Evolutionary conservation across 305 asterid genomes (phyloP).

Genomic region (Solanum hybrid): DNA sequence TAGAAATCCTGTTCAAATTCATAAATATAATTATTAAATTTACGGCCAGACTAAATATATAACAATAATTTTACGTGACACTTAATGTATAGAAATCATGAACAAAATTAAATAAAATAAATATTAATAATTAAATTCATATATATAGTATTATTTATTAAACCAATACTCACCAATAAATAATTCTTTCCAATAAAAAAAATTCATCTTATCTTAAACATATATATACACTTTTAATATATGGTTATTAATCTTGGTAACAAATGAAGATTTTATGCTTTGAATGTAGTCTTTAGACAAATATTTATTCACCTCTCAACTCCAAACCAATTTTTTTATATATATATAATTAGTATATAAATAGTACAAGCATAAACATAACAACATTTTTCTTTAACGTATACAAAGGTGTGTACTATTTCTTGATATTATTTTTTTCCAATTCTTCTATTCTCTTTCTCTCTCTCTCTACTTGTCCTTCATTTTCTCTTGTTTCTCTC

Average conservation of each 20-base stretch:
- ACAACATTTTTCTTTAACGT: background rate
- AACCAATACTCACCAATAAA: background rate
- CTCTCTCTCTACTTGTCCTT: conserved; percentile 12
- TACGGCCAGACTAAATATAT: background rate
- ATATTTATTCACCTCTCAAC: background rate
- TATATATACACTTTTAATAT: background rate
- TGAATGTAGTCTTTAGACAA: conserved; percentile 7
- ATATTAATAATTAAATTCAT: background rate
- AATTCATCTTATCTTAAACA: background rate
- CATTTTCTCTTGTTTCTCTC: conserved; percentile 12
- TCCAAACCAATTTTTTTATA: background rate
- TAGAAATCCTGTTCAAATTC: background rate
- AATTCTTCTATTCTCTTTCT: background rate
- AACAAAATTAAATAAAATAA: background rate
- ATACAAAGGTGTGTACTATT: background rate
- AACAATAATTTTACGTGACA: background rate
- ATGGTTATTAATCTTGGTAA: background rate
- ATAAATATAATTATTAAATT: background rate
- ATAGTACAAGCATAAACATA: background rate
- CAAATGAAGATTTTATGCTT: conserved; percentile 12
- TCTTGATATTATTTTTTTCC: background rate
- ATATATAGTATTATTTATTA: background rate
- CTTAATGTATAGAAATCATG: background rate
- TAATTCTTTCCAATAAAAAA: background rate
- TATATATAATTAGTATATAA: background rate